Base-by-base conservation (phyloP, 2,329 filamentous ascomycete genomes). In the Penicillium glabrum region DNA sequence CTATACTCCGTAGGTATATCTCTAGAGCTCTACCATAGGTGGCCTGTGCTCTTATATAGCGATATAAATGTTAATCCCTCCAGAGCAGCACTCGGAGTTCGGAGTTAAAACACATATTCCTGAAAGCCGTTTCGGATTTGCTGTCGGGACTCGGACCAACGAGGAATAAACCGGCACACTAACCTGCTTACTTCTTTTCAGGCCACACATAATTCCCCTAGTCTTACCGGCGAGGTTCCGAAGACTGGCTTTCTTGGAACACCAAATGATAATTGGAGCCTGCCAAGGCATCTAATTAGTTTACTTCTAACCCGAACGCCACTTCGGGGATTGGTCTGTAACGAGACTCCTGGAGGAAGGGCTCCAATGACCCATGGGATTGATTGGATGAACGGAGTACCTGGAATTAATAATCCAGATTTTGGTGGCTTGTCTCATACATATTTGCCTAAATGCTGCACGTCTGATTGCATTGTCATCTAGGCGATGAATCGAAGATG, bases 281-380 rank as follows among this genome's bases (percentile, higher is more conserved):
- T 49, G 46, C 46, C 29, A 49, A 37, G 46, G 26, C 46, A 33
- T 29, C 27, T 33, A 23, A 9, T 33, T 24, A 27, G 7, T 49
- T 37, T 49, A 35, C 9, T 50, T 29, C 33, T 13, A 27, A 11
- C 11, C 24, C n/a, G 10, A 50, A 29, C 21, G 37, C 21, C 33
- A 37, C 33, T 24, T 50, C 47, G 47, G 47, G 21, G 47, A 50
- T 31, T 50, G 31, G 33, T 49, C 46, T 49, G 31, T 49, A 49
- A 37, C 31, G n/a, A 26, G 46, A 35, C 46, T 35, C 21, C 29
- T 14, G 31, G 21, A 21, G 19, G 45, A 46, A 27, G 45, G 45
- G 23, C 47, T 23, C 23, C 14, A 21, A 13, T 27, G 21, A 14
- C 23, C 26, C 35, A 31, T 19, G 23, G 33, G 47, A 50, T 29